phyloP scores from a whole-genome alignment of 192 early-diverging fungal genomes.

The Coemansia sp. region DNA sequence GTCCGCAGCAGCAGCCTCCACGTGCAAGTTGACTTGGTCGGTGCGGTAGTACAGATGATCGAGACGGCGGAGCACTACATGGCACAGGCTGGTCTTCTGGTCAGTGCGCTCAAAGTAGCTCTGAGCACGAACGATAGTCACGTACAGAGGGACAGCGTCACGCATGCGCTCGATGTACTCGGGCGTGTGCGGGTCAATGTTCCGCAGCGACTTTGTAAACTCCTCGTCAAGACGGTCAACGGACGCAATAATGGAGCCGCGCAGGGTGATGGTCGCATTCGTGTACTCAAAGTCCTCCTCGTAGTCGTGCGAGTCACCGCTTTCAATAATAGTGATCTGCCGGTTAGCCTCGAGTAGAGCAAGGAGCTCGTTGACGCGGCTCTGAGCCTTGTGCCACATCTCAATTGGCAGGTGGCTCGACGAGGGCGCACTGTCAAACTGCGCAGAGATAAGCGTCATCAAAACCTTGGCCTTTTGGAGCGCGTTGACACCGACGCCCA shows the following conservation, averaged over 20 bases:
- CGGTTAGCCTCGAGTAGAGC: constrained; percentile 75
- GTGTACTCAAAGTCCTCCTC: constrained; percentile 58
- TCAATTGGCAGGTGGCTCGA: constrained; percentile 73
- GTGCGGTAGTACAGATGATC: constrained; percentile 99
- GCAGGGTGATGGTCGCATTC: constrained; percentile 66
- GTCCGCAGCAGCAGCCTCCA: constrained; percentile 57
- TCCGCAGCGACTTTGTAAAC: constrained; percentile 93
- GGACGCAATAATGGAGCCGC: constrained; percentile 84
- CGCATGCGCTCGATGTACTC: constrained; percentile 95
- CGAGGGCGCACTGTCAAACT: constrained; percentile 79
- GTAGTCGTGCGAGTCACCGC: constrained; percentile 48
- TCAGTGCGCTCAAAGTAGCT: constrained; percentile 78
- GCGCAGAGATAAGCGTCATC: constrained; percentile 83
- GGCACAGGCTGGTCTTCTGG: constrained; percentile 66
- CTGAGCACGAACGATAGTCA: constrained; percentile 85
- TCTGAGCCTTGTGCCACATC: constrained; percentile 77
- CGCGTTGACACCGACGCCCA: constrained; percentile 64
- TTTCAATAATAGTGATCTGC: constrained; percentile 71
- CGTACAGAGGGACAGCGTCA: constrained; percentile 87
- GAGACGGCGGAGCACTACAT: constrained; percentile 82
- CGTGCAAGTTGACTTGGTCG: constrained; percentile 79
- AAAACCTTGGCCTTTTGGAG: constrained; percentile 86
- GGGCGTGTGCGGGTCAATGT: constrained; percentile 95
- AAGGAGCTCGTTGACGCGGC: constrained; percentile 79
- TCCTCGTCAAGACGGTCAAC: constrained; percentile 97